These are phyloP conservation scores for Cucurbita argyrosperma DNA, from an alignment of 306 rosid genomes.

Conservation along the genomic window DNA sequence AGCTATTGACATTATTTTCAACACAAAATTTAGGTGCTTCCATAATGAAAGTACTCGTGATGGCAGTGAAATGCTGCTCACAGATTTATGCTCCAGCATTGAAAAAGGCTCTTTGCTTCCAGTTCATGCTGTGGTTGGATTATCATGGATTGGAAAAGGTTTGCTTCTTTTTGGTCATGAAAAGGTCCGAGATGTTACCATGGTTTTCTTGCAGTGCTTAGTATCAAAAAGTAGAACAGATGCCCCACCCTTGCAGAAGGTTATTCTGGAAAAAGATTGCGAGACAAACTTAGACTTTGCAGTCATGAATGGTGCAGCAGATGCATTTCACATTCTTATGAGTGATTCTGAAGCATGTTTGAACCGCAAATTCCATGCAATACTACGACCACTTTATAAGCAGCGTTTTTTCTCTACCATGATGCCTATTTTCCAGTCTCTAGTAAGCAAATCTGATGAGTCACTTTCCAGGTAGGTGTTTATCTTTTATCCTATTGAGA, in stretches of 20 bases:
- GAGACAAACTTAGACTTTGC: slow-evolving; percentile 29
- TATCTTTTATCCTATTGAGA: slow-evolving; percentile 3
- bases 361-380: slow-evolving; percentile 56
- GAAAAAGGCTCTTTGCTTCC: slow-evolving; percentile 38
- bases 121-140: slow-evolving; percentile 59
- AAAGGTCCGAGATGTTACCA: slow-evolving; percentile 60
- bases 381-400: slow-evolving; percentile 68
- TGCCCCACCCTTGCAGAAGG: slow-evolving; percentile 22
- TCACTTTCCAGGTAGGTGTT: slow-evolving; percentile 49
- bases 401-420: slow-evolving; percentile 77
- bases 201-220: slow-evolving; percentile 54
- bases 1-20: slow-evolving; percentile 54
- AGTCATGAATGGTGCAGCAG: slow-evolving; percentile 55
- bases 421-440: slow-evolving; percentile 63
- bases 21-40: slow-evolving; percentile 22
- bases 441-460: slow-evolving; percentile 40
- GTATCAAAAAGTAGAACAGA: slow-evolving; percentile 16
- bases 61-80: slow-evolving; percentile 31
- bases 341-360: slow-evolving; percentile 82
- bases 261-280: slow-evolving; percentile 16
- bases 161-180: slow-evolving; percentile 75
- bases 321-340: slow-evolving; percentile 83
- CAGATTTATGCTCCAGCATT: slow-evolving; percentile 53
- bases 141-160: slow-evolving; percentile 95
- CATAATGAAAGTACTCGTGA: slow-evolving; percentile 18